Evolutionary conservation across 163 green algal genomes (phyloP).

Genomic region (Chlorella variabilis): DNA sequence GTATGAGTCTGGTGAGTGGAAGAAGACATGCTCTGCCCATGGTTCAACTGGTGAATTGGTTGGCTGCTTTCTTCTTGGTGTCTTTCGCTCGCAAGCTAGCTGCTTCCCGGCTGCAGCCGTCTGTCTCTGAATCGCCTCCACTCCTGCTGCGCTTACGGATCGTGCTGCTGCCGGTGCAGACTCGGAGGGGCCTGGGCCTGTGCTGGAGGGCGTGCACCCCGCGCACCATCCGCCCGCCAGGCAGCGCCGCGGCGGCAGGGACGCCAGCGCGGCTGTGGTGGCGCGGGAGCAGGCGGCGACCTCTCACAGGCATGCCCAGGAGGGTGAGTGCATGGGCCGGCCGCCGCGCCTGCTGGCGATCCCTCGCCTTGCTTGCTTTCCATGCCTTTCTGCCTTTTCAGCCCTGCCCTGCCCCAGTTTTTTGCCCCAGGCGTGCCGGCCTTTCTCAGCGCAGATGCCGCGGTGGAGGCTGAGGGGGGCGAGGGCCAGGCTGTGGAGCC

Average conservation of each 20-base stretch:
- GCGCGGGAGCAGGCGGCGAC: background rate
- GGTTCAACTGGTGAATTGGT: too few relatives aligned
- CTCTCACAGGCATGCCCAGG: too few relatives aligned
- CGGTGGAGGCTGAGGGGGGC: background rate
- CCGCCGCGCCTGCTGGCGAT: background rate
- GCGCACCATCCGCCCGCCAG: background rate
- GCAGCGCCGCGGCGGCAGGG: background rate
- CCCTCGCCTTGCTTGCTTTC: background rate
- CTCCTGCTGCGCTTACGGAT: background rate
- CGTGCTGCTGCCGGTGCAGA: background rate
- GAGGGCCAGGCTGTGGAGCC: background rate
- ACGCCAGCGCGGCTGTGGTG: background rate
- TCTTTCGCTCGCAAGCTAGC: too few relatives aligned
- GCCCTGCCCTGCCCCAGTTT: too few relatives aligned
- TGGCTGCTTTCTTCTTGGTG: too few relatives aligned
- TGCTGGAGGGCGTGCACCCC: conserved; percentile 23
- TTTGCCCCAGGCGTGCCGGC: too few relatives aligned
- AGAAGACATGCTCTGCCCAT: background rate
- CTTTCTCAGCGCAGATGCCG: background rate
- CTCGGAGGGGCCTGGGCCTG: background rate
- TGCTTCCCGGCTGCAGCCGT: too few relatives aligned
- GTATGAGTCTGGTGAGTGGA: conserved; percentile 19
- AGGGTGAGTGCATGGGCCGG: too few relatives aligned
- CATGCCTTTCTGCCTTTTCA: background rate
- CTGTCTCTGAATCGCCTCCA: too few relatives aligned